Evolutionary conservation across 2,329 filamentous ascomycete genomes (phyloP), one percentile per base, ranked within the genome.

Genomic region (Bisporella sp.): DNA sequence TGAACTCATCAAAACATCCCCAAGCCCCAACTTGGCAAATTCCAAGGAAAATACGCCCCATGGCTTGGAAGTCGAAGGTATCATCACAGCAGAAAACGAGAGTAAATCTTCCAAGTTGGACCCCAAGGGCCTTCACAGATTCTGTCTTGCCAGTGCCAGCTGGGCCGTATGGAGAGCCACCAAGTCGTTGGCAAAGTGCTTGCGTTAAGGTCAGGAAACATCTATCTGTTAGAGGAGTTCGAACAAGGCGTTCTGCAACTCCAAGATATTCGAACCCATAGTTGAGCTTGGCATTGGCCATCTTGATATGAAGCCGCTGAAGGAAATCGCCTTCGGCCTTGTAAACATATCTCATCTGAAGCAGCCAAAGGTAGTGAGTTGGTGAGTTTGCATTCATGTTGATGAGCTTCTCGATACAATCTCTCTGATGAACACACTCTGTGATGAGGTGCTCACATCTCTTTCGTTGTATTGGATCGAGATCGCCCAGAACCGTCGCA

Each of bases 1-100:
- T 99, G 77, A 99, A 99, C 73, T 99, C 93, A 65, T 99, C 93
- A 69, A 99, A 99, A 74, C 93, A 99, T 63, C 95, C 95, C 93
- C 93, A 99, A 4, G 93, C 93, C 67, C 93, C 93, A 45, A 99
- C 93, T 68, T 99, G 93, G 68, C 95, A 99, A 55, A 99, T 95
- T 78, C 93, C 93, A 35, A 99, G 78, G 79, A 99, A 99, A 62
- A 99, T 99, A 60, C 93, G 89, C 11, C 95, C 95, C 93, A 99
- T 99, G 46, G 93, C 93, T 65, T 99, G 93, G 76, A 97, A 99
- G 69, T 99, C 93, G 63, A 99, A 99, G 0, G 93, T 99, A 70
- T 99, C 93, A 66, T 99, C 93, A 73, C 93, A 99, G 69, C 95
- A 99, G 74, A 99, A 99, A 31, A 99, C 95, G 30, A 99, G 81